Percentiles rank a stretch among this genome's conserved stretches.
Evolutionary conservation across 176 grass and related monocot species (phyloP).

Genomic region (Themeda triandra): DNA sequence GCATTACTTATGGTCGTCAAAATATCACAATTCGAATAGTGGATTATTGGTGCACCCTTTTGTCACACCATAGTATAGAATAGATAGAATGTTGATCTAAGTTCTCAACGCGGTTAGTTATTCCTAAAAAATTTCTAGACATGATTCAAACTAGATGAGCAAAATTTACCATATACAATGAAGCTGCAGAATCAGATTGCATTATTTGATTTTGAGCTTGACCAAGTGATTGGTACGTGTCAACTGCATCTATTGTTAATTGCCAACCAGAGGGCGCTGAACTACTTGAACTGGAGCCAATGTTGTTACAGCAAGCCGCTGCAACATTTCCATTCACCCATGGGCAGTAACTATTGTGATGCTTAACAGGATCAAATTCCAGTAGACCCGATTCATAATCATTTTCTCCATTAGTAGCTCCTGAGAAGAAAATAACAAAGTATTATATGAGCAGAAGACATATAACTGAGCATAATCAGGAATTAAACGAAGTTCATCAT

Average conservation of each 20-base stretch:
- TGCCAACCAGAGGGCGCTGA: constrained; percentile 78
- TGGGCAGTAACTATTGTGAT: constrained; percentile 91
- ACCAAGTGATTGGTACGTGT: constrained; percentile 77
- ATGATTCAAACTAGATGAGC: background rate
- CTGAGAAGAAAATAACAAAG: constrained; percentile 37
- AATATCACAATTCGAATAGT: background rate
- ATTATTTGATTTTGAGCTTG: constrained; percentile 85
- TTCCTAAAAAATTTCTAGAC: background rate
- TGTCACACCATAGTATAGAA: background rate
- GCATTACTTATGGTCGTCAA: background rate
- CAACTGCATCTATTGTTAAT: constrained; percentile 80
- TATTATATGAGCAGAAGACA: constrained; percentile 14
- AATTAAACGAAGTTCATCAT: background rate
- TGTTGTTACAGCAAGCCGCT: constrained; percentile 59
- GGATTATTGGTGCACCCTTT: constrained; percentile 5
- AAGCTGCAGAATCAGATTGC: constrained; percentile 95
- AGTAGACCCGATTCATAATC: constrained; percentile 59
- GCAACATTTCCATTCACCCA: constrained; percentile 96
- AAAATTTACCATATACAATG: constrained; percentile 77
- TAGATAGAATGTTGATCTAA: background rate
- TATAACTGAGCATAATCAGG: background rate
- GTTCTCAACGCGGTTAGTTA: background rate
- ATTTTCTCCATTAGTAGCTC: constrained; percentile 88
- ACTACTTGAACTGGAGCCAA: constrained; percentile 50
- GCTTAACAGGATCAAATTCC: constrained; percentile 90